Base-by-base conservation (phyloP, 257 asterid species). In the Handroanthus guayacan region DNA sequence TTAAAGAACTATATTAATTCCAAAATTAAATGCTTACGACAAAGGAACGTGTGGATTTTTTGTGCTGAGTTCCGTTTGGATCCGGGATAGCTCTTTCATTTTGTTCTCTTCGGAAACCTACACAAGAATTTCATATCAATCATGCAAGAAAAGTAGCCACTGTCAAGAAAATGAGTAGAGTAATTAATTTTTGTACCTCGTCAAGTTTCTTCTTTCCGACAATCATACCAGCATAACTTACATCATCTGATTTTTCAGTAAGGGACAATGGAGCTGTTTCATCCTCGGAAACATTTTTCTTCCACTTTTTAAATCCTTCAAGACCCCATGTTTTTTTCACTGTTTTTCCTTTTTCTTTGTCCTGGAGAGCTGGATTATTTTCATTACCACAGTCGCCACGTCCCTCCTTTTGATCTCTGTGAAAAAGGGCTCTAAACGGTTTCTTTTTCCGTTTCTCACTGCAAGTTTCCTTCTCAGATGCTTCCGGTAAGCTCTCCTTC, bases 271-370 rank as follows among this genome's bases (percentile, higher is more conserved):
- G 96, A 54, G 84, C 87, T 7, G 86, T 90, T 88, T 92, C 97
- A 25, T 94, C 93, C 51, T 85, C 92, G 2, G 82, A 43, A 13
- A 86, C 89, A 51, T 47, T 84, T 74, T 86, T 94, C 89, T 81
- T 94, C 97, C 97, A 94, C 80, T 88, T 94, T 91, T 81, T 90
- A 45, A 94, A 86, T 56, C 95, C 94, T 75, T 91, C 96, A 79
- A 90, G 87, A 7, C 97, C 93, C 97, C 92, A 89, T 39, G 83
- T 81, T 63, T 80, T 92, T 78, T 89, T 90, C 57, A 75, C 88
- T 3, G 67, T 54, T 56, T 80, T 88, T 2, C 25, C 65, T 16
- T 75, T 84, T 65, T 76, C 84, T 68, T 84, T 84, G 38, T 77
- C 90, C 52, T 84, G 88, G 2, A 65, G 61, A 74, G 47, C 76